Conservation (phyloP, 2,329 filamentous ascomycete genomes). For the Colletotrichum viniferum region DNA sequence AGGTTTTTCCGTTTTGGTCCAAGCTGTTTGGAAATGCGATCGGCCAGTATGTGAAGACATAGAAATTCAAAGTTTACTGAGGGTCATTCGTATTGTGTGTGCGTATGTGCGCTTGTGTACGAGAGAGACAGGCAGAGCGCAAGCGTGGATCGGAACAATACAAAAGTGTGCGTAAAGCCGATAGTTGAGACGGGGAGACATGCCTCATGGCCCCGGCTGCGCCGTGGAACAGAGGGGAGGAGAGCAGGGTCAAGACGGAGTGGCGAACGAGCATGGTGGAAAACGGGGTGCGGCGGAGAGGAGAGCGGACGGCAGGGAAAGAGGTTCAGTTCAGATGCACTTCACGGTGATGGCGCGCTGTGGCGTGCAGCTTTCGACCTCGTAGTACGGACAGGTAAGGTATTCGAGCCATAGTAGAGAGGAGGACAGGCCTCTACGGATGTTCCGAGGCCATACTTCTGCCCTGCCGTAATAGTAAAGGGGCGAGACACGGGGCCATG, state of each 20-base stretch:
- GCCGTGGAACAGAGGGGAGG: not conserved
- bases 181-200: constrained; percentile 10
- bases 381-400: not conserved
- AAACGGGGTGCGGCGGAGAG: not conserved
- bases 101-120: not conserved
- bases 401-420: not conserved
- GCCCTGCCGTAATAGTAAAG: not conserved
- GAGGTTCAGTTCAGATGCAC: not conserved
- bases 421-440: not conserved
- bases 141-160: not conserved
- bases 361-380: not conserved
- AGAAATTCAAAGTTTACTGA: not conserved
- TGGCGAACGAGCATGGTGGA: not conserved
- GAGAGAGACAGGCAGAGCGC: not conserved
- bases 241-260: not conserved
- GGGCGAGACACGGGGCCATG: not conserved
- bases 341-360: not conserved
- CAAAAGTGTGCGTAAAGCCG: not conserved
- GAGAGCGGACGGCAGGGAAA: not conserved
- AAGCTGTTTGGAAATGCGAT: constrained; percentile 15
- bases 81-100: not conserved
- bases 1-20: constrained; percentile 15
- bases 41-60: not conserved
- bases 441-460: not conserved
- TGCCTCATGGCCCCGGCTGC: not conserved